Percentiles rank a stretch among this genome's conserved stretches.
Evolutionary conservation across 768 basidiomycete genomes (phyloP).

Genomic region (Leccinum broughii): DNA sequence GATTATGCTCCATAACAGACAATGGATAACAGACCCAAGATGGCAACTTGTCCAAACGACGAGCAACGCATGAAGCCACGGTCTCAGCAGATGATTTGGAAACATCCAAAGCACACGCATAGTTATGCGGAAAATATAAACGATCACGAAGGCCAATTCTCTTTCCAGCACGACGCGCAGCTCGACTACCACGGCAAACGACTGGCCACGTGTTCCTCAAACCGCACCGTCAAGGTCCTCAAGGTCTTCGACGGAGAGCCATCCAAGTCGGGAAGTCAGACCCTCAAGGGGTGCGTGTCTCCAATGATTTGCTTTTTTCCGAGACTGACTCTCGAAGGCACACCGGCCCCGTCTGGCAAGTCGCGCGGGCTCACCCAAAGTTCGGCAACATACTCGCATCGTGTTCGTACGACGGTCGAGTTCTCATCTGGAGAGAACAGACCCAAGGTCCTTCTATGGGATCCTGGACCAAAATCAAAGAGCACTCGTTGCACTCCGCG

Average conservation of each 20-base stretch:
- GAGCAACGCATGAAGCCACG: too few species aligned
- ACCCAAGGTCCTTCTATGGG: slow-evolving; percentile 47
- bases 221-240: slow-evolving; percentile 93
- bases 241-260: slow-evolving; percentile 90
- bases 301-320: neutral
- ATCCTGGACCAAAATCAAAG: slow-evolving; percentile 93
- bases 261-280: slow-evolving; percentile 65
- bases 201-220: slow-evolving; percentile 94
- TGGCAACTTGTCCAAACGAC: too few species aligned
- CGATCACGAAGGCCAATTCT: slow-evolving; percentile 41
- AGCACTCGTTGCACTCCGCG: slow-evolving; percentile 91
- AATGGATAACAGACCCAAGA: too few species aligned
- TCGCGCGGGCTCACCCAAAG: slow-evolving; percentile 97
- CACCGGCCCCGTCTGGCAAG: slow-evolving; percentile 97
- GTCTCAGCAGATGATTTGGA: too few species aligned
- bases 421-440: slow-evolving; percentile 98
- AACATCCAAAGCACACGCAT: too few species aligned
- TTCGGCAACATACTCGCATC: slow-evolving; percentile 96
- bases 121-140: too few species aligned
- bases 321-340: slow-evolving; percentile 52
- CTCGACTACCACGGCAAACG: slow-evolving; percentile 97
- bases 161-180: slow-evolving; percentile 88
- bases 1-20: too few species aligned
- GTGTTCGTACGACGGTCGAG: slow-evolving; percentile 98
- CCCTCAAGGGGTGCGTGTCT: slow-evolving; percentile 73